Evolutionary conservation across 176 grass and related monocot species (phyloP).

Genomic region (Oryza australiensis): DNA sequence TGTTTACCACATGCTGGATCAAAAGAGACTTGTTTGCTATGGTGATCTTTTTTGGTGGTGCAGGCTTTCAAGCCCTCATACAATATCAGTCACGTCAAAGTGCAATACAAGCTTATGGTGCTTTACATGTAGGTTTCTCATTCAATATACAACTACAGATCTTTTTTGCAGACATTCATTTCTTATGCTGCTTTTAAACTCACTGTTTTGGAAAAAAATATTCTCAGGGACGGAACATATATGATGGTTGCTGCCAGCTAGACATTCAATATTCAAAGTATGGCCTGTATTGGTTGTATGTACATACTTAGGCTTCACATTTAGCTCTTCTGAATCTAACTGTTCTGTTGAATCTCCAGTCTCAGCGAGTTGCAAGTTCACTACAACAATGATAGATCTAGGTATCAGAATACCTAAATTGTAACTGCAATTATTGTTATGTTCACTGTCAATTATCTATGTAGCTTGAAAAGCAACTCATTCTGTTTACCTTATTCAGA

Average conservation of each 20-base stretch:
- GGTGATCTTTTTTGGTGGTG: slow-evolving; percentile 7
- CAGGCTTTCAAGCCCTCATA: slow-evolving; percentile 99
- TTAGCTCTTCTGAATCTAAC: slow-evolving; percentile 30
- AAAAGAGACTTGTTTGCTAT: slow-evolving; percentile 23
- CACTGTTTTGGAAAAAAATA: not conserved
- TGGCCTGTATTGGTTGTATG: slow-evolving; percentile 14
- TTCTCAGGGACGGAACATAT: slow-evolving; percentile 93
- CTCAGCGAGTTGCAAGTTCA: slow-evolving; percentile 97
- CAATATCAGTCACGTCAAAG: slow-evolving; percentile 79
- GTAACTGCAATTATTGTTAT: not conserved
- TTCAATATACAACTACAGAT: slow-evolving; percentile 16
- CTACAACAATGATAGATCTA: slow-evolving; percentile 96
- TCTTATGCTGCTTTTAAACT: slow-evolving; percentile 7
- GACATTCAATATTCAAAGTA: slow-evolving; percentile 99
- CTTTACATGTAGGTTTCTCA: slow-evolving; percentile 67
- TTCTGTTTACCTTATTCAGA: slow-evolving; percentile 51
- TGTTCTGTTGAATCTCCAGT: slow-evolving; percentile 57
- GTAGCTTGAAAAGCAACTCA: slow-evolving; percentile 7
- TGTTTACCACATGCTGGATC: not conserved
- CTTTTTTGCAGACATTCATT: slow-evolving; percentile 26
- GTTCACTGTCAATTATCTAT: slow-evolving; percentile 5
- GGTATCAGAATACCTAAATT: slow-evolving; percentile 43
- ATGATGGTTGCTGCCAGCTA: slow-evolving; percentile 99
- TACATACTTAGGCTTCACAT: not conserved
- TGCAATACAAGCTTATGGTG: slow-evolving; percentile 72